A percentile compares a stretch with the other conserved stretches of the same genome.
phyloP scores from a whole-genome alignment of 2,329 filamentous ascomycete genomes.

The Falciphora oryzae region DNA sequence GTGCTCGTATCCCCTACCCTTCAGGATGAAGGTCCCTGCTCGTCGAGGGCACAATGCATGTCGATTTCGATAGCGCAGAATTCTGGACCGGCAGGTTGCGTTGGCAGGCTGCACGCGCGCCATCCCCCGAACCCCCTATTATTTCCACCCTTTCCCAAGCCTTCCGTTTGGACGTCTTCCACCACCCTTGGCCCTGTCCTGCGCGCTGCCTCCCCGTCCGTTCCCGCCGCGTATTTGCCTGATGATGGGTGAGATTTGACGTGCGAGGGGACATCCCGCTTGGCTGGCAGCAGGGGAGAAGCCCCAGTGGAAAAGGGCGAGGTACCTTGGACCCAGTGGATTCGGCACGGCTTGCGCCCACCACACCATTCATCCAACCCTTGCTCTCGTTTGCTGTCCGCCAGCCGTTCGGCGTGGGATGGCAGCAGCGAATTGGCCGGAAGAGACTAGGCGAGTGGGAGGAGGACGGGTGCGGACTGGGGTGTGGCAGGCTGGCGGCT shows the following conservation, averaged over 20 bases:
- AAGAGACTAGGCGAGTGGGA: neutral
- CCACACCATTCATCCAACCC: neutral
- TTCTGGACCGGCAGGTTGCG: neutral
- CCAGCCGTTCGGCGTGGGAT: neutral
- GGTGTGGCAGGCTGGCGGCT: neutral
- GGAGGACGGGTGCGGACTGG: neutral
- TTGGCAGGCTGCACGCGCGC: neutral
- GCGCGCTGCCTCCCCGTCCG: neutral
- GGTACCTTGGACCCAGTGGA: neutral
- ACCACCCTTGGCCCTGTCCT: neutral
- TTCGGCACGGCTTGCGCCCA: neutral
- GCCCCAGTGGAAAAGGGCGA: neutral
- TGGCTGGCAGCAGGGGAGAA: neutral
- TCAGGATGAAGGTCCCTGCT: neutral
- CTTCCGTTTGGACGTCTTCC: neutral
- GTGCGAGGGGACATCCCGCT: neutral
- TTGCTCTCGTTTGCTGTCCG: neutral
- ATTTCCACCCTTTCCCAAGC: neutral
- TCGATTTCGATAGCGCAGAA: neutral
- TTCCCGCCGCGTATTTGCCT: neutral
- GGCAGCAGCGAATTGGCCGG: neutral
- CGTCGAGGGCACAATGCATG: constrained; percentile 17
- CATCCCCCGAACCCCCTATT: neutral
- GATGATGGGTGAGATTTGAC: neutral
- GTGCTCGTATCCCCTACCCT: neutral